A percentile compares a stretch with the other conserved stretches of the same genome.
phyloP scores from a whole-genome alignment of 2,329 filamentous ascomycete genomes.

The Immersiporthe knoxdaviesiana region DNA sequence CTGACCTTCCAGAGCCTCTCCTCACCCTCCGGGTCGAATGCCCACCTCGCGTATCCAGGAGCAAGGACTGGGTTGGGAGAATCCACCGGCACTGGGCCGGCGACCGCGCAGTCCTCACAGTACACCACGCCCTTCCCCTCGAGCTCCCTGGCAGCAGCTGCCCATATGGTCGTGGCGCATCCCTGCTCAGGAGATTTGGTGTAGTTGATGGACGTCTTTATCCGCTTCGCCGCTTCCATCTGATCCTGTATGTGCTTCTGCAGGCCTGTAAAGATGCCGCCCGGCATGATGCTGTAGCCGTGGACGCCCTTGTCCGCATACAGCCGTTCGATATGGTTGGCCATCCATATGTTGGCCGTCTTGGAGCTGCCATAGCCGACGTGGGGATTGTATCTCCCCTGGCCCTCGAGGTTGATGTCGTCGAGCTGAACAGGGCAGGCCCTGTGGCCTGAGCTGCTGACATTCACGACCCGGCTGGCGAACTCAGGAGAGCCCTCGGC shows the following conservation, averaged over 20 bases:
- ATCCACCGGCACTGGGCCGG: conserved; percentile 32
- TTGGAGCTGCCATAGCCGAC: conserved; percentile 49
- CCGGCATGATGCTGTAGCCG: conserved; percentile 48
- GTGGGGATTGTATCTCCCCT: conserved; percentile 38
- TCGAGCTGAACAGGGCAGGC: conserved; percentile 39
- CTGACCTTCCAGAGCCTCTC: conserved; percentile 45
- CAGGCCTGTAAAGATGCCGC: conserved; percentile 43
- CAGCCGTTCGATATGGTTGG: conserved; percentile 50
- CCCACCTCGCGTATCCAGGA: conserved; percentile 31
- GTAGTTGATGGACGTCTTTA: conserved; percentile 28
- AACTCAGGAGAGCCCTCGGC: conserved; percentile 40
- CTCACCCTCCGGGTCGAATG: conserved; percentile 43
- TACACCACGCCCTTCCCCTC: conserved; percentile 48
- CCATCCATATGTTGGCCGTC: conserved; percentile 50
- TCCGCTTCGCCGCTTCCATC: conserved; percentile 27
- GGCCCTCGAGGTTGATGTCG: conserved; percentile 44
- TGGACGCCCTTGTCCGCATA: conserved; percentile 47
- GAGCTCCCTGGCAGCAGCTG: conserved; percentile 42
- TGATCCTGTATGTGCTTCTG: conserved; percentile 34
- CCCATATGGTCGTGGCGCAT: conserved; percentile 47
- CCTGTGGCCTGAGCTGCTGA: conserved; percentile 48
- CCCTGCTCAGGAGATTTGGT: conserved; percentile 45
- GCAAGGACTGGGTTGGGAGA: conserved; percentile 1
- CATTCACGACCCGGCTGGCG: conserved; percentile 48
- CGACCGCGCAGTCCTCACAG: conserved; percentile 44